Percentiles rank a stretch among this genome's conserved stretches.
These are phyloP conservation scores for Hydnomerulius pinastri DNA, from an alignment of 768 basidiomycete species.

Conservation along the genomic window DNA sequence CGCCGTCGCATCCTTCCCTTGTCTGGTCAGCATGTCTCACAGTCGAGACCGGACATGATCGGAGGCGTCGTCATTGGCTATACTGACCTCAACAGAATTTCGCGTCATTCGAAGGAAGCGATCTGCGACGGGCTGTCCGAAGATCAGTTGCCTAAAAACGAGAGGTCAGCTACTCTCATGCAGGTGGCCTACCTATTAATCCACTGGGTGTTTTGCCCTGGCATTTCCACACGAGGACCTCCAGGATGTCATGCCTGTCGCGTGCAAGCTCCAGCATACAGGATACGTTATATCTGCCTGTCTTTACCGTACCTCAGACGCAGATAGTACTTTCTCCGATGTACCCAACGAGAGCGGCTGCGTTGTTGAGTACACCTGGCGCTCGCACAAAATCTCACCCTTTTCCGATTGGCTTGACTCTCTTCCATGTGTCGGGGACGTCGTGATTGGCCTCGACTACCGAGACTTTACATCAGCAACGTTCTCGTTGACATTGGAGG, in stretches of 20 bases:
- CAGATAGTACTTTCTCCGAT: not conserved
- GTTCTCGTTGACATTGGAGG: slow-evolving; percentile 6
- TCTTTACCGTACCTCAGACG: slow-evolving; percentile 19
- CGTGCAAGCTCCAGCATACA: no score
- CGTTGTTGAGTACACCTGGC: slow-evolving; percentile 6
- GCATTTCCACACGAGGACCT: slow-evolving; percentile 34
- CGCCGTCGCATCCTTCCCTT: slow-evolving; percentile 13
- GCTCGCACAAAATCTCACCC: slow-evolving; percentile 1
- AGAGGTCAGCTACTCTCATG: not conserved
- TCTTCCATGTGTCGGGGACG: slow-evolving; percentile 29
- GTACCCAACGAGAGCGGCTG: no score
- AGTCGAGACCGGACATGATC: no score
- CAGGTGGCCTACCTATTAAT: not conserved
- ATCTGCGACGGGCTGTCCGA: not conserved
- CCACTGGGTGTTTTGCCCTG: slow-evolving; percentile 24
- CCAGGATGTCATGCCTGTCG: no score
- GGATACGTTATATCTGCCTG: slow-evolving; percentile 24
- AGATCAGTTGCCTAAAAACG: no score
- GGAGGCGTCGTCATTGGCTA: no score
- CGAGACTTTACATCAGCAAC: slow-evolving; percentile 12
- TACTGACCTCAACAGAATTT: no score
- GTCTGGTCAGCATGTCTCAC: slow-evolving; percentile 24
- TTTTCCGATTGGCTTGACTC: slow-evolving; percentile 30
- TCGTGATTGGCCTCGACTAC: slow-evolving; percentile 31
- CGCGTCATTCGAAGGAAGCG: no score